phyloP scores from a whole-genome alignment of 1,139 yeast species.

The Debaryomyces coudertii region DNA sequence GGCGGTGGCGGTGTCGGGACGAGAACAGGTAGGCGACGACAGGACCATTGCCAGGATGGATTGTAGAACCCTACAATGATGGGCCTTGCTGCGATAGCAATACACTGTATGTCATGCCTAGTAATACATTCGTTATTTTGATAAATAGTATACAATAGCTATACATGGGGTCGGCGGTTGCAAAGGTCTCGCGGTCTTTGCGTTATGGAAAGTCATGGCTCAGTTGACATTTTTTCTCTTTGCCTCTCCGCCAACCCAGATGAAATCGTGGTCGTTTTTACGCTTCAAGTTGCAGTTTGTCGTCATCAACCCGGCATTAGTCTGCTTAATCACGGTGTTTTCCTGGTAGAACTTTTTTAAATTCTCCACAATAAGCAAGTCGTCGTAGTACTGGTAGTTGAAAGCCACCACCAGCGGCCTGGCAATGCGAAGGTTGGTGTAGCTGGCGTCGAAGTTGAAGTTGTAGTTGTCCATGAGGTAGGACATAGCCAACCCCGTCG shows the following conservation, averaged over 20 bases:
- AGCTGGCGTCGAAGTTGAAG: slow-evolving; percentile 37
- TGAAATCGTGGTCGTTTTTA: slow-evolving; percentile 24
- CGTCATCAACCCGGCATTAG: slow-evolving; percentile 33
- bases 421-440: slow-evolving; percentile 20
- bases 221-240: slow-evolving; percentile 7
- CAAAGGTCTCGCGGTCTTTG: background rate
- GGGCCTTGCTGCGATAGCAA: too few species aligned
- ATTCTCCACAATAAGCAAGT: slow-evolving; percentile 43
- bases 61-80: background rate
- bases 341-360: slow-evolving; percentile 44
- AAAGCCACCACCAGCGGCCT: slow-evolving; percentile 27
- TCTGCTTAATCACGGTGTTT: slow-evolving; percentile 34
- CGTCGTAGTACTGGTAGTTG: slow-evolving; percentile 44
- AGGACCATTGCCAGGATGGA: background rate
- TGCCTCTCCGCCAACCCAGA: slow-evolving; percentile 11
- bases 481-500: slow-evolving; percentile 41
- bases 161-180: background rate
- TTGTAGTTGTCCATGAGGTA: slow-evolving; percentile 49
- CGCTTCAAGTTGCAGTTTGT: slow-evolving; percentile 39
- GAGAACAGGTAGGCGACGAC: background rate
- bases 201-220: too few species aligned
- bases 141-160: slow-evolving; percentile 6
- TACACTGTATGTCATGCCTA: background rate
- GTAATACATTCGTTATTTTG: slow-evolving; percentile 2
- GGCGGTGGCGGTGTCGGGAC: background rate